Evolutionary conservation across 345 rosid species (phyloP), one percentile per base, ranked within the genome.

Genomic region (Mercurialis annua): DNA sequence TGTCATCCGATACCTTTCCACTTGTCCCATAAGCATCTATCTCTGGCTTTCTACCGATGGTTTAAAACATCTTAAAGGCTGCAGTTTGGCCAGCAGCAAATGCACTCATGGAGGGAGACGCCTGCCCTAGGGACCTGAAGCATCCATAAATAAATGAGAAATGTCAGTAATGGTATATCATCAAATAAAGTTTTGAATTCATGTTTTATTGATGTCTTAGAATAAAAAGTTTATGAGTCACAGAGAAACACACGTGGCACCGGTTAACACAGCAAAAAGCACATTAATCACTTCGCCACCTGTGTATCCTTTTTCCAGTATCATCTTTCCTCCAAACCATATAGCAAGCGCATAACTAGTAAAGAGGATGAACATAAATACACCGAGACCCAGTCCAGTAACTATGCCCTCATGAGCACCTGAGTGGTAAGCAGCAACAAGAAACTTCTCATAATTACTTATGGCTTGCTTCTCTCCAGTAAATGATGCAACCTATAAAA

Each of bases 61-160:
- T 76, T 56, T 80, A 81, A 23, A 83, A 83, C 86, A 83, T 83
- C 51, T 68, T 74, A 20, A 47, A 74, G 17, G 78, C 78, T 55
- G 78, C 78, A 11, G 73, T 61, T 47, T 42, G 73, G 27, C 78
- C 78, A n/a, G 78, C 59, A 15, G 73, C 73, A 12, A 74, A 74
- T 21, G 78, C 62, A 18, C 27, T 69, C 49, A 69, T 4, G 42
- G 61, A 74, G 0, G 74, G 74, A 5, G 73, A 74, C 50, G 74
- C 59, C 57, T 74, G 65, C n/a, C 98, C 98, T 5, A 92, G 71
- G 4, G 96, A 87, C 98, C 98, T 92, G 76, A 44, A 72, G 17
- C 54, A 70, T 74, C 17, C 40, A 66, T 38, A 6, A 1, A 14
- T 5, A 21, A 52, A 18, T 38, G 20, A 18, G 33, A 68, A 14